Evolutionary conservation across 768 basidiomycete genomes (phyloP).

Genomic region (Collybia sp.): DNA sequence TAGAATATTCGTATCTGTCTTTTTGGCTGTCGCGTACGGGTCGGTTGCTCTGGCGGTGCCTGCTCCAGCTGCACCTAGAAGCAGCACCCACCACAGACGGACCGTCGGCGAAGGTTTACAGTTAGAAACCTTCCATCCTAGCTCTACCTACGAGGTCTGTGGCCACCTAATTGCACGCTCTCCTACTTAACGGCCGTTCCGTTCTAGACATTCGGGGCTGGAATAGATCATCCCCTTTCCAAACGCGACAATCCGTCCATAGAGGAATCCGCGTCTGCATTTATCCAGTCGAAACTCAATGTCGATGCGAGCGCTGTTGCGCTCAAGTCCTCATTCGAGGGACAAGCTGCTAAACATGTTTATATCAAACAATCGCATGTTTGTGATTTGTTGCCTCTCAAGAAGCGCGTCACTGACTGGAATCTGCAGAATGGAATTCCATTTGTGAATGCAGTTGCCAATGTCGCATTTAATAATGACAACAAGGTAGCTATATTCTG

Average conservation of each 20-base stretch:
- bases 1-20: background rate
- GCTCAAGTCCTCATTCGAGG: conserved; percentile 13
- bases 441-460: conserved; percentile 16
- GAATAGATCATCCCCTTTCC: conserved; percentile 9
- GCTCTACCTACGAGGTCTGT: conserved; percentile 10
- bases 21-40: background rate
- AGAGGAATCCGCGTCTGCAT: conserved; percentile 9
- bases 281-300: conserved; percentile 9
- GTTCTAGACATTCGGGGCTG: conserved; percentile 11
- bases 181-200: background rate
- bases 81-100: conserved; percentile 8
- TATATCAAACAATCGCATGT: conserved; percentile 18
- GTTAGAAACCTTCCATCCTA: conserved; percentile 11
- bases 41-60: conserved; percentile 1
- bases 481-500: conserved; percentile 6
- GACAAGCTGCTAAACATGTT: conserved; percentile 12
- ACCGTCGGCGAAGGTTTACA: conserved; percentile 7
- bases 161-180: background rate
- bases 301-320: conserved; percentile 5
- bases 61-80: background rate
- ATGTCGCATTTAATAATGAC: conserved; percentile 10
- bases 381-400: background rate
- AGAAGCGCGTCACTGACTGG: background rate
- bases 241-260: conserved; percentile 8
- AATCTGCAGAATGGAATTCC: conserved; percentile 8